These are phyloP conservation scores for Arctium minus DNA, from an alignment of 129 eudicot genomes.

Conservation along the genomic window DNA sequence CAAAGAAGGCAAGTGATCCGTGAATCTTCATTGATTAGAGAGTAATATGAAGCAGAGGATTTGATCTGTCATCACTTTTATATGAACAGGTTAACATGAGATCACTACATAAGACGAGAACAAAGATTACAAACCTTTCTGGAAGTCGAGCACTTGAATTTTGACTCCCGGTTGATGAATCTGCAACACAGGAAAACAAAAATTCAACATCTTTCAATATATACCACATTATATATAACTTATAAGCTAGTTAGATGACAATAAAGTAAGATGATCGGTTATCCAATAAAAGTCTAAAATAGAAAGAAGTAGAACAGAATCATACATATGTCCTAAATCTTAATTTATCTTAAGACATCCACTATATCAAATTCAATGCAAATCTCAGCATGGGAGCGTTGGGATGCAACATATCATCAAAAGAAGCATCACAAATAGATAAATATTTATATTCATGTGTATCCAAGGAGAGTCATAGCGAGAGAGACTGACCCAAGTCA, in stretches of 20 bases:
- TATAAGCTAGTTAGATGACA: not conserved
- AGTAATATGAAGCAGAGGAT: not conserved
- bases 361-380: not conserved
- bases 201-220: not conserved
- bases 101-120: not conserved
- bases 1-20: not conserved
- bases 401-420: not conserved
- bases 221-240: not conserved
- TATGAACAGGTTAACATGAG: not conserved
- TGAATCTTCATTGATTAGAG: not conserved
- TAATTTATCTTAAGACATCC: not conserved
- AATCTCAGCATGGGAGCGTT: not conserved
- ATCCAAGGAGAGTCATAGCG: not conserved
- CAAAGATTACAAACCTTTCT: slow-evolving; percentile 63
- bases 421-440: not conserved
- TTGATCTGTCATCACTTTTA: not conserved
- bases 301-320: not conserved
- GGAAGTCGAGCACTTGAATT: slow-evolving; percentile 85
- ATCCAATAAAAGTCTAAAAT: not conserved
- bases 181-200: slow-evolving; percentile 34
- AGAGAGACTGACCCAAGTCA: slow-evolving; percentile 58
- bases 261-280: not conserved
- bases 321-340: not conserved
- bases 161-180: slow-evolving; percentile 57
- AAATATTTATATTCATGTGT: not conserved